Conservation (phyloP, 1,139 yeast genomes). For the Arxiozyma heterogenica region DNA sequence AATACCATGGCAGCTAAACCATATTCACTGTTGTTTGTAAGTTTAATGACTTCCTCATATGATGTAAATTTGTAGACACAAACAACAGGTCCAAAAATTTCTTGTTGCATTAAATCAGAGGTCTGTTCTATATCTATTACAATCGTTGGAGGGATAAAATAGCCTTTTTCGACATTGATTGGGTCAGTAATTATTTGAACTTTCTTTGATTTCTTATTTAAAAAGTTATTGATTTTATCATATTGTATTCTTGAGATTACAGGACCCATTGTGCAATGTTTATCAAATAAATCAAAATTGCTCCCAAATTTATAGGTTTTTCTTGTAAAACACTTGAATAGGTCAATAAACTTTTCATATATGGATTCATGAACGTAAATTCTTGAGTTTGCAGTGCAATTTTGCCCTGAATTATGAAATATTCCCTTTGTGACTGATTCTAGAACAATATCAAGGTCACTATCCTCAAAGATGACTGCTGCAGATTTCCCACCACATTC, state of each 20-base stretch:
- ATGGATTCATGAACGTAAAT: slow-evolving; percentile 62
- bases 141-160: slow-evolving; percentile 59
- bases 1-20: slow-evolving; percentile 78
- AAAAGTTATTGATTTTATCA: slow-evolving; percentile 37
- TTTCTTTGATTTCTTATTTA: neutral
- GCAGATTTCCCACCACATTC: slow-evolving; percentile 94
- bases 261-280: slow-evolving; percentile 62
- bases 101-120: slow-evolving; percentile 56
- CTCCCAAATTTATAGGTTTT: slow-evolving; percentile 47
- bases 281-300: slow-evolving; percentile 38
- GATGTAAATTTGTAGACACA: slow-evolving; percentile 61
- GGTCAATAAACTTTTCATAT: slow-evolving; percentile 50
- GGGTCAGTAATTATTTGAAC: neutral
- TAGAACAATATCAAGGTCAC: slow-evolving; percentile 71
- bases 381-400: slow-evolving; percentile 84
- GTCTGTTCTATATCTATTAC: slow-evolving; percentile 52
- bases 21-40: slow-evolving; percentile 66
- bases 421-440: slow-evolving; percentile 83
- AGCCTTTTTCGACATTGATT: slow-evolving; percentile 38
- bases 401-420: slow-evolving; percentile 79
- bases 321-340: slow-evolving; percentile 41
- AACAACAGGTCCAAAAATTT: slow-evolving; percentile 90
- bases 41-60: slow-evolving; percentile 59
- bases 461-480: slow-evolving; percentile 59
- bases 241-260: slow-evolving; percentile 58